Base-by-base conservation (phyloP, 2,329 filamentous ascomycete genomes). In the Fusarium humuli region DNA sequence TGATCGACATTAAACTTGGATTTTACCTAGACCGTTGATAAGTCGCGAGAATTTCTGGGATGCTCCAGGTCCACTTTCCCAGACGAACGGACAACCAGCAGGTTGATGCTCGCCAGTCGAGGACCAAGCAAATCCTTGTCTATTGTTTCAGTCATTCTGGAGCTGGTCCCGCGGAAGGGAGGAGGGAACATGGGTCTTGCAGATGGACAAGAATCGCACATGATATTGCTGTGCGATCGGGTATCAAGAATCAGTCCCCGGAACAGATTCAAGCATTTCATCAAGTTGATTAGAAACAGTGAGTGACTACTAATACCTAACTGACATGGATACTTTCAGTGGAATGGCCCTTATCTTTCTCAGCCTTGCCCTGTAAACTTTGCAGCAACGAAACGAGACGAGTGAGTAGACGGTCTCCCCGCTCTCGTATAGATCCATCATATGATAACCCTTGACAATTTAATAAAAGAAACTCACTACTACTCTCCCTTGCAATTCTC, bases 381-480 rank as follows among this genome's bases (percentile, higher is more conserved):
- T 13, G 13, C 14, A 20, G 18, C 48, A 52, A 40, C 48, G 32
- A 52, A 34, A 52, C 32, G 23, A n/a, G 20, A 56, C 22, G 44
- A 69, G 61, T 32, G 44, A 69, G 61, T 32, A 41, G 54, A 44
- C 50, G 32, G 48, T 32, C 55, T 63, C 55, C 52, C 67, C 46
- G 41, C 62, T 54, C 67, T 48, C 42, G 55, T 65, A 55, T 54
- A 52, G 44, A 49, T 42, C 25, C 40, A 66, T 71, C 68, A 71
- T 65, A 69, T 69, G 60, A 71, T 71, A 18, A 53, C 60, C 67
- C 68, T 70, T 61, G 67, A 27, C 53, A 69, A 71, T 71, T 56
- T 69, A 34, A 66, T 66, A 61, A 48, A 59, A 37, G 42, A 45
- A n/a, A 59, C 34, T 40, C 40, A 45, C 47, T 30, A 57, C 57